A percentile compares a stretch with the other conserved stretches of the same genome.
Evolutionary conservation across 495 filamentous ascomycete genomes (phyloP).

Genomic region (Cairneyella variabilis): DNA sequence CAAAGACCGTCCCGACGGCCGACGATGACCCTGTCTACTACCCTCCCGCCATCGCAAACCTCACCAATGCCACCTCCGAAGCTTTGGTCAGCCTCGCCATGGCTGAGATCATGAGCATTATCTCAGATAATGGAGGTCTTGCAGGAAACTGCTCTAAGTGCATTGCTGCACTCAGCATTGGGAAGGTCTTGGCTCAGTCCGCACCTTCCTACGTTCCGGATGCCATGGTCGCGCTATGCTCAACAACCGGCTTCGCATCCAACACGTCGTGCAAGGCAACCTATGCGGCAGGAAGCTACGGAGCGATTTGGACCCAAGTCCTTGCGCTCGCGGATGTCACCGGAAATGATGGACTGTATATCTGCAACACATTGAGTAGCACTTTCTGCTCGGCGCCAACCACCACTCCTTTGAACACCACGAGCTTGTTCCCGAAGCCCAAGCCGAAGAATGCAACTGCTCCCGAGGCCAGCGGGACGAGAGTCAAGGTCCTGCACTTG

Average conservation of each 20-base stretch:
- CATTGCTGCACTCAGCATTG: slow-evolving; percentile 45
- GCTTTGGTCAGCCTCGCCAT: slow-evolving; percentile 37
- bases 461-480: slow-evolving; percentile 45
- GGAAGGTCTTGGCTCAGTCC: slow-evolving; percentile 43
- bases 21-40: slow-evolving; percentile 48
- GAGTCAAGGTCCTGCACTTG: slow-evolving; percentile 56
- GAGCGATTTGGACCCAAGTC: slow-evolving; percentile 55
- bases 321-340: slow-evolving; percentile 50
- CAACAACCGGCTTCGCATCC: slow-evolving; percentile 37
- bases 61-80: slow-evolving; percentile 36
- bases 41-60: slow-evolving; percentile 38
- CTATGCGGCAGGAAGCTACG: slow-evolving; percentile 43
- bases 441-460: slow-evolving; percentile 41
- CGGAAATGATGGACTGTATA: slow-evolving; percentile 54
- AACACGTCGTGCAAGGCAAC: slow-evolving; percentile 41
- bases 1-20: slow-evolving; percentile 43
- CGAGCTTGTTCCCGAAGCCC: slow-evolving; percentile 50
- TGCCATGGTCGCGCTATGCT: slow-evolving; percentile 48
- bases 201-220: slow-evolving; percentile 45
- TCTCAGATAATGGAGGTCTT: slow-evolving; percentile 32
- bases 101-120: slow-evolving; percentile 41
- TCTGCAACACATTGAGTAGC: slow-evolving; percentile 47
- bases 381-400: slow-evolving; percentile 45
- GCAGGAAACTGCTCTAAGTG: slow-evolving; percentile 49
- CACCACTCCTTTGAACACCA: slow-evolving; percentile 39